phyloP scores from a whole-genome alignment of 2,329 filamentous ascomycete genomes.

The Fusarium scirpi region DNA sequence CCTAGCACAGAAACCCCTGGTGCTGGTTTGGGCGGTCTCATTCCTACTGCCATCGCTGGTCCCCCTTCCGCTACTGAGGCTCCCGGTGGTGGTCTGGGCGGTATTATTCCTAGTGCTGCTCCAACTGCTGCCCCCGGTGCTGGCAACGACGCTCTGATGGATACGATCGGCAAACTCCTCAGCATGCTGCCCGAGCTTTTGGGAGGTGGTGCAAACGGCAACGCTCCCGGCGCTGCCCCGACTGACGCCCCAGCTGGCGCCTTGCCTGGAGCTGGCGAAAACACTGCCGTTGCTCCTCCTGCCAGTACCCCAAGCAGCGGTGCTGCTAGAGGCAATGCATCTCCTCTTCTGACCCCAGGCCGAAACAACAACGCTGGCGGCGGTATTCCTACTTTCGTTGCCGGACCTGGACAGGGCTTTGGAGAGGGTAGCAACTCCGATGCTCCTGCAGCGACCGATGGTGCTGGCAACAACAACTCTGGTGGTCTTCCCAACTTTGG shows the following conservation, averaged over 20 bases:
- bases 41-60: conserved; percentile 19
- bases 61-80: conserved; percentile 2
- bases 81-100: neutral
- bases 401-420: conserved; percentile 24
- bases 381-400: conserved; percentile 17
- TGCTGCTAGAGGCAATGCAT: neutral
- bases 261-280: conserved; percentile 9
- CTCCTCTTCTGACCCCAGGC: conserved; percentile 10
- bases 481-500: conserved; percentile 9
- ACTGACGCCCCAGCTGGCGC: neutral
- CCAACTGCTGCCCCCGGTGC: neutral
- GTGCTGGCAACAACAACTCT: neutral
- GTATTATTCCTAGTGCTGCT: neutral
- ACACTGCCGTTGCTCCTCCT: neutral
- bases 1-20: conserved; percentile 24
- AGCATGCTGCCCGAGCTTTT: conserved; percentile 2
- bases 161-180: conserved; percentile 10
- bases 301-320: conserved; percentile 7
- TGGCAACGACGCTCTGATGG: neutral
- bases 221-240: conserved; percentile 9
- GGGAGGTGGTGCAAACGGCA: conserved; percentile 7
- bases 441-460: neutral
- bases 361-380: conserved; percentile 12
- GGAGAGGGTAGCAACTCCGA: conserved; percentile 5
- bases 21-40: conserved; percentile 21